These are phyloP conservation scores for Hypoxylon sp. DNA, from an alignment of 2,329 filamentous ascomycete genomes.

Conservation along the genomic window DNA sequence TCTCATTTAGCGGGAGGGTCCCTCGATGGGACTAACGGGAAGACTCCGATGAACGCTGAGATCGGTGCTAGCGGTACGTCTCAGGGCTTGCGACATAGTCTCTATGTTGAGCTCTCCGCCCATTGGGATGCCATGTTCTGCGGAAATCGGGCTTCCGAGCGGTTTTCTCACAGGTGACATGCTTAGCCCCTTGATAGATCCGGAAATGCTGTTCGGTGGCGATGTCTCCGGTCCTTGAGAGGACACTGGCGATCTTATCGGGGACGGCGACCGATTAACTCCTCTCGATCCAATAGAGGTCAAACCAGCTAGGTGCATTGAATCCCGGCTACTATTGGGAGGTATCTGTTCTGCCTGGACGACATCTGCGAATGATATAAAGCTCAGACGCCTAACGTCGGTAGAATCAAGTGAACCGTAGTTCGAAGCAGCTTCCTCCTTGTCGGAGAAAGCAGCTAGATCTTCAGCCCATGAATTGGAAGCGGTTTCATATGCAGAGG, in stretches of 20 bases:
- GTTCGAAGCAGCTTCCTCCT: conserved; percentile 77
- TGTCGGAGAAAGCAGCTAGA: conserved; percentile 67
- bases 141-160: conserved; percentile 74
- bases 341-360: conserved; percentile 86
- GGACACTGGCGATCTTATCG: conserved; percentile 83
- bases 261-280: conserved; percentile 81
- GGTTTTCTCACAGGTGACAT: conserved; percentile 74
- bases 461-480: conserved; percentile 71
- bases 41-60: conserved; percentile 71
- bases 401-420: conserved; percentile 83
- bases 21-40: conserved; percentile 71
- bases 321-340: conserved; percentile 74
- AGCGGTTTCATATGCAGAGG: conserved; percentile 59
- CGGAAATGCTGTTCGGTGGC: conserved; percentile 81
- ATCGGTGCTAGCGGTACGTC: conserved; percentile 88
- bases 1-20: conserved; percentile 50
- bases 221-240: conserved; percentile 78
- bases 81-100: conserved; percentile 91
- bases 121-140: conserved; percentile 65
- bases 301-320: conserved; percentile 77
- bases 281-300: conserved; percentile 69
- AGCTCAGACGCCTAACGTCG: conserved; percentile 88
- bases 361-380: conserved; percentile 97
- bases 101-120: conserved; percentile 86
- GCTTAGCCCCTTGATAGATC: conserved; percentile 81